phyloP scores from a whole-genome alignment of 169 alveolate genomes.

The Toxoplasma gondii region DNA sequence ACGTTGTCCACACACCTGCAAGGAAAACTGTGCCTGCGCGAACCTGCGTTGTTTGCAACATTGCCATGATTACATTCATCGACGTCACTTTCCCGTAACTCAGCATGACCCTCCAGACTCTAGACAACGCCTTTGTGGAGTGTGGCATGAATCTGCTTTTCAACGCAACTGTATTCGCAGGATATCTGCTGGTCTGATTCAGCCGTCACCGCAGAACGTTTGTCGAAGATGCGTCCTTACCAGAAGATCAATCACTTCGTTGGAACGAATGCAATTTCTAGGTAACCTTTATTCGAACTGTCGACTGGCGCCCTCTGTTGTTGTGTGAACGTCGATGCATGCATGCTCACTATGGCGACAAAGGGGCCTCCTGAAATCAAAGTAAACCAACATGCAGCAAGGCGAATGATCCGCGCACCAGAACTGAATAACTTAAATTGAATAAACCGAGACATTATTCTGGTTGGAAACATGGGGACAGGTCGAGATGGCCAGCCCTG shows the following conservation, averaged over 20 bases:
- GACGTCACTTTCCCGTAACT: not conserved
- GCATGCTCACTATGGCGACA: too few relatives aligned
- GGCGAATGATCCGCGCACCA: too few relatives aligned
- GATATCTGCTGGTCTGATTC: constrained; percentile 68
- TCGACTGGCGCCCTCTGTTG: not conserved
- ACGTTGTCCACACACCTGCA: not conserved
- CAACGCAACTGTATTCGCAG: constrained; percentile 9
- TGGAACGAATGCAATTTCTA: constrained; percentile 67
- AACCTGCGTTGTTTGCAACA: not conserved
- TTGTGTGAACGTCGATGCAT: too few relatives aligned
- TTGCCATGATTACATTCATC: not conserved
- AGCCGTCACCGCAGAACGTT: constrained; percentile 52
- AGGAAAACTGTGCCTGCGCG: too few relatives aligned
- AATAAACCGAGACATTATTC: too few relatives aligned
- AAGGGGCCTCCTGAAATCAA: too few relatives aligned
- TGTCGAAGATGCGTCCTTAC: constrained; percentile 66
- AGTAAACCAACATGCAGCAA: too few relatives aligned
- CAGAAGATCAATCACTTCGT: constrained; percentile 71
- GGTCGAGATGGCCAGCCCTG: too few relatives aligned
- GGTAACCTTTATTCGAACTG: constrained; percentile 28
- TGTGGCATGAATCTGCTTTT: too few relatives aligned
- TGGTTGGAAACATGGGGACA: too few relatives aligned
- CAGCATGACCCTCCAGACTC: not conserved
- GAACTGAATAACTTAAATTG: too few relatives aligned
- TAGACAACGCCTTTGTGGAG: not conserved